Base-by-base conservation (phyloP, 2,329 filamentous ascomycete genomes). In the Arthroderma uncinatum region DNA sequence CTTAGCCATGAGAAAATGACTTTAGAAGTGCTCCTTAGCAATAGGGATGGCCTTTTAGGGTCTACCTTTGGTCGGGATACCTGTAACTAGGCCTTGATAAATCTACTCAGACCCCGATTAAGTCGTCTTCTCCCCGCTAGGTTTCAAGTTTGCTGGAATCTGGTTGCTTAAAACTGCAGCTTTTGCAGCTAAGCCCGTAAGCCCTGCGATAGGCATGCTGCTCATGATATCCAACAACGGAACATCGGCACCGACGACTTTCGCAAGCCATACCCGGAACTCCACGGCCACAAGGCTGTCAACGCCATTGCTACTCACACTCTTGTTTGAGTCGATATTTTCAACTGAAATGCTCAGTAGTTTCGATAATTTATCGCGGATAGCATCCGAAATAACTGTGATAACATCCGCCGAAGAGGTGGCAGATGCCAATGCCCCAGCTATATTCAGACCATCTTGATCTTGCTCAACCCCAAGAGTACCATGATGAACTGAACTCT, bases 231-330 rank as follows among this genome's bases (percentile, higher is more conserved):
- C 62, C 6, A 61, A 14, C 10, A 61, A 36, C 2, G 60, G 53
- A 19, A 60, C 33, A 34, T 69, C 66, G 1, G 67, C 65, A 53
- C 59, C 62, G n/a, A 69, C 54, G 23, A 66, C 62, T 14, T 66
- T 69, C 2, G 63, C 44, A 39, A 61, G 40, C 34, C 61, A 68
- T 39, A 65, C 66, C 14, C 67, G 58, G 33, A 69, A 63, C 52
- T 68, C 67, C 59, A 69, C 67, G 12, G 66, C 66, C 2, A 67
- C 65, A 16, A 69, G 55, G 10, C 62, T 64, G 58, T 68, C 66
- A 2, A 69, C 59, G 2, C 64, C 67, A 57, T 63, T 62, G 25
- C 34, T 52, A 50, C 23, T 56, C 2, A 61, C 47, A n/a, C 56
- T 57, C 33, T 62, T 61, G 2, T n/a, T 21, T 0, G 47, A 9